These are phyloP conservation scores for Psilocybe cubensis DNA, from an alignment of 768 basidiomycete species.

Conservation along the genomic window DNA sequence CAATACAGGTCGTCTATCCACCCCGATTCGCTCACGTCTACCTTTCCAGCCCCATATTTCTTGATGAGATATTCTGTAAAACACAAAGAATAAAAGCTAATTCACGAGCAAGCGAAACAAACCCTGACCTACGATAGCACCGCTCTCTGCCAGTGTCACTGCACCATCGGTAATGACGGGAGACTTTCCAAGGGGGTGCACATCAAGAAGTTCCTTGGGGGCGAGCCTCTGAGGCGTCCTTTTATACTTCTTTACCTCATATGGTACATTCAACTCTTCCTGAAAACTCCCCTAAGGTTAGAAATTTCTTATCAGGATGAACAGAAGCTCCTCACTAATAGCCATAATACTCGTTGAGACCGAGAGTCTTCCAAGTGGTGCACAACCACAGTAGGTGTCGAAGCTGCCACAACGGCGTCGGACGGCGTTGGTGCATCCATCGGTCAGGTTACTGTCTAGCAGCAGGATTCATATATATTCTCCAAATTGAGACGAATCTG, in stretches of 20 bases:
- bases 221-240: slow-evolving; percentile 34
- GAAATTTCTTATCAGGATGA: not conserved
- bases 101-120: not conserved
- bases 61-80: slow-evolving; percentile 44
- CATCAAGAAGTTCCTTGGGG: slow-evolving; percentile 36
- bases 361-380: slow-evolving; percentile 53
- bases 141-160: slow-evolving; percentile 40
- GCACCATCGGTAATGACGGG: slow-evolving; percentile 52
- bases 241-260: slow-evolving; percentile 45
- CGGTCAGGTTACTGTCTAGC: no score
- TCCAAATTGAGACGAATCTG: no score
- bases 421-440: no score
- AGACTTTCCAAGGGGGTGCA: slow-evolving; percentile 49
- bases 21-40: slow-evolving; percentile 25
- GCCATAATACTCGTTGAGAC: slow-evolving; percentile 53
- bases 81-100: no score
- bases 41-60: slow-evolving; percentile 38
- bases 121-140: slow-evolving; percentile 43
- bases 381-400: slow-evolving; percentile 18
- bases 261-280: slow-evolving; percentile 55
- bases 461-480: no score
- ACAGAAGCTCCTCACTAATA: slow-evolving; percentile 29
- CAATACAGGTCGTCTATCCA: slow-evolving; percentile 41
- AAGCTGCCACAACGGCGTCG: no score
- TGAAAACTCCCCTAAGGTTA: slow-evolving; percentile 18